A percentile compares a stretch with the other conserved stretches of the same genome.
Conservation (phyloP, 805 yeast genomes). For the Tetrapisispora phaffii region DNA sequence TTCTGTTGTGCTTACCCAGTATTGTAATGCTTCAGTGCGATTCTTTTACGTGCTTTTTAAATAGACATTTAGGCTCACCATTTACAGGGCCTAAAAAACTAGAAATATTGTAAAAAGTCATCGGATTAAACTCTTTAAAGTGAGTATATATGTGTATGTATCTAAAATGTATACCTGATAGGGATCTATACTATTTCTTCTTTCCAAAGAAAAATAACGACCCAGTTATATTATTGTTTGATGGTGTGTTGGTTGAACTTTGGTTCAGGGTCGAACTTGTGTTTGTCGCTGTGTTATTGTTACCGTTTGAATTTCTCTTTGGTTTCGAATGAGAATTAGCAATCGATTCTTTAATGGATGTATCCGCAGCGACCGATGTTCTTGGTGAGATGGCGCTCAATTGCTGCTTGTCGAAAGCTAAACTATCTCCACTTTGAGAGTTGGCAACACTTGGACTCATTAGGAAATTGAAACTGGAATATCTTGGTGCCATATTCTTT, state of each 20-base stretch:
- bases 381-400: slow-evolving; percentile 10
- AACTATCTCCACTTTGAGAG: background rate
- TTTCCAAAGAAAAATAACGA: slow-evolving; percentile 1
- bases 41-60: too few species aligned
- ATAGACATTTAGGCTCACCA: too few species aligned
- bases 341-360: background rate
- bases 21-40: too few species aligned
- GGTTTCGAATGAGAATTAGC: background rate
- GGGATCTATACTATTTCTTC: background rate
- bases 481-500: slow-evolving; percentile 1
- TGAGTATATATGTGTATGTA: background rate
- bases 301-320: background rate
- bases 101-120: too few species aligned
- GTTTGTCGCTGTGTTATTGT: background rate
- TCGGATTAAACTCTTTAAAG: background rate
- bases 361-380: slow-evolving; percentile 9
- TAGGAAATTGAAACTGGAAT: slow-evolving; percentile 1
- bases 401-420: background rate
- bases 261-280: background rate
- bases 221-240: background rate
- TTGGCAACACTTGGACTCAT: slow-evolving; percentile 1
- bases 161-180: background rate
- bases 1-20: too few species aligned
- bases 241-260: background rate
- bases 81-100: too few species aligned